Conservation (phyloP, 148 eudicot species). For the Hydrangea macrophylla region DNA sequence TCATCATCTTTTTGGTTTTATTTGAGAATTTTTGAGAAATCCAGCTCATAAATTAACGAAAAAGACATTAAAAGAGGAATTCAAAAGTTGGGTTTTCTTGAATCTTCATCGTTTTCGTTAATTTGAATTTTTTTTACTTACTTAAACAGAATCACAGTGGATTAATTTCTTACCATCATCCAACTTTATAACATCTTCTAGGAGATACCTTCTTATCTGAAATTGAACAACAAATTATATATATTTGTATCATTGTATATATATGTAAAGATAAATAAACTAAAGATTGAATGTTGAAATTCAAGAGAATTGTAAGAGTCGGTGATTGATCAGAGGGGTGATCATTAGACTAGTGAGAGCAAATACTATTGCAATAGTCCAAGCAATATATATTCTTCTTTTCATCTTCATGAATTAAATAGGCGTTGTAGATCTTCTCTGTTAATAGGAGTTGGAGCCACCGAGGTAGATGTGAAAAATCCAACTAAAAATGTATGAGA, state of each 20-base stretch:
- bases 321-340: constrained; percentile 52
- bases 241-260: too few species aligned
- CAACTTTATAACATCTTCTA: constrained; percentile 49
- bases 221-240: background rate
- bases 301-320: constrained; percentile 40
- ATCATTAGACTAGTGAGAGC: constrained; percentile 36
- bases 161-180: constrained; percentile 52
- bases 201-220: constrained; percentile 62
- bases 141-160: constrained; percentile 52
- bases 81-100: too few species aligned
- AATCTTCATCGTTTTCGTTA: too few species aligned
- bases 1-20: too few species aligned
- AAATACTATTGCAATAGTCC: constrained; percentile 48
- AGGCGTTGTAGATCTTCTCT: constrained; percentile 48
- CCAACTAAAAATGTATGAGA: constrained; percentile 16
- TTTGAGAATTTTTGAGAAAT: too few species aligned
- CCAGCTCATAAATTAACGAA: too few species aligned
- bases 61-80: too few species aligned
- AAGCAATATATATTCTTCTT: constrained; percentile 50
- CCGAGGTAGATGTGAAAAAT: constrained; percentile 22
- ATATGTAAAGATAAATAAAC: background rate
- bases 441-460: constrained; percentile 38
- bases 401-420: constrained; percentile 39
- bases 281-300: background rate
- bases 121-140: too few species aligned